These are phyloP conservation scores for Blastobotrys illinoisensis DNA, from an alignment of 1,139 yeast species.

Conservation along the genomic window DNA sequence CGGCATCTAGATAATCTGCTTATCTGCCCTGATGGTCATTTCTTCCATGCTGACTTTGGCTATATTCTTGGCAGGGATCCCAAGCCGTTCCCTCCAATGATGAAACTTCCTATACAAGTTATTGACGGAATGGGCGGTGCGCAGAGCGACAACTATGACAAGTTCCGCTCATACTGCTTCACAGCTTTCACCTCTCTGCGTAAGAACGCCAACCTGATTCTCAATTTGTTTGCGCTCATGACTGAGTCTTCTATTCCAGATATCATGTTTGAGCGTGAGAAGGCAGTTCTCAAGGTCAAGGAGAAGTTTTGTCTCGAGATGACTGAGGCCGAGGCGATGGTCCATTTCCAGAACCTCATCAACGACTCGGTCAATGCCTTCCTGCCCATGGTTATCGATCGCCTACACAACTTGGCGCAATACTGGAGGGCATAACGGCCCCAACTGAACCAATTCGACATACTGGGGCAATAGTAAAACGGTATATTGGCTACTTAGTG, in stretches of 20 bases:
- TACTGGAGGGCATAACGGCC: slow-evolving; percentile 90
- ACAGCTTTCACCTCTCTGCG: slow-evolving; percentile 88
- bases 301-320: slow-evolving; percentile 90
- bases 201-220: slow-evolving; percentile 80
- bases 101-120: slow-evolving; percentile 95
- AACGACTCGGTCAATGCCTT: slow-evolving; percentile 92
- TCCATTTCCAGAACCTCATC: slow-evolving; percentile 88
- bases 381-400: slow-evolving; percentile 89
- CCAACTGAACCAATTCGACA: too few species aligned
- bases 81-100: slow-evolving; percentile 95
- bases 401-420: slow-evolving; percentile 91
- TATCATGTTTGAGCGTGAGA: slow-evolving; percentile 65
- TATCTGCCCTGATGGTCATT: slow-evolving; percentile 65
- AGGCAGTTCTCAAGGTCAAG: slow-evolving; percentile 78
- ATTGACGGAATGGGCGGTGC: slow-evolving; percentile 98
- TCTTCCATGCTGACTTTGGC: slow-evolving; percentile 97
- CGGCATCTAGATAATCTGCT: slow-evolving; percentile 89
- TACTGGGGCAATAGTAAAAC: too few species aligned
- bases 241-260: slow-evolving; percentile 90
- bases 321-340: slow-evolving; percentile 92
- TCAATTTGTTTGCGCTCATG: slow-evolving; percentile 91
- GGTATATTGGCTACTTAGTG: not conserved
- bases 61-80: slow-evolving; percentile 95
- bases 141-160: slow-evolving; percentile 73
- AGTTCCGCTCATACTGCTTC: slow-evolving; percentile 88